These are phyloP conservation scores for Drechslerella coelobrocha DNA, from an alignment of 2,329 filamentous ascomycete genomes.

Conservation along the genomic window DNA sequence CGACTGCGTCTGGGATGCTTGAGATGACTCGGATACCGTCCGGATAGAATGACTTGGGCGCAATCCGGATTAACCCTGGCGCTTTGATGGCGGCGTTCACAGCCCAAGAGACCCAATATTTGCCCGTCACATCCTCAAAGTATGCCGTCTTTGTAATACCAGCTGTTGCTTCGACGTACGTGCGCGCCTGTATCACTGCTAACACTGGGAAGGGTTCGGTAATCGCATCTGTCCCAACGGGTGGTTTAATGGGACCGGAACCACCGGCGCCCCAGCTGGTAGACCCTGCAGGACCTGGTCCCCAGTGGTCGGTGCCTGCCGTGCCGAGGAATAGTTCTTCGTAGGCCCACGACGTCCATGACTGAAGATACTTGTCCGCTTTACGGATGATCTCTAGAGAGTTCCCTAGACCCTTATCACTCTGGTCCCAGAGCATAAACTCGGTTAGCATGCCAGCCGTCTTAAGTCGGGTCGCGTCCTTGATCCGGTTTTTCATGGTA, in stretches of 20 bases:
- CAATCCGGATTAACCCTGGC: conserved; percentile 40
- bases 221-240: too few species aligned
- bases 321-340: conserved; percentile 35
- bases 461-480: conserved; percentile 34
- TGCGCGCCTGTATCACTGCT: conserved; percentile 33
- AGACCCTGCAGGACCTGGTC: background rate
- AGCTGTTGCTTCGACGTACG: conserved; percentile 42
- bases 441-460: conserved; percentile 41
- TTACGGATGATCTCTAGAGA: conserved; percentile 31
- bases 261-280: background rate
- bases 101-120: conserved; percentile 45
- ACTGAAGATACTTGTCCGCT: conserved; percentile 44
- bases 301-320: background rate
- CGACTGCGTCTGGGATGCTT: conserved; percentile 26
- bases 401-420: conserved; percentile 1
- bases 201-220: conserved; percentile 24
- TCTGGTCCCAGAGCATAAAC: conserved; percentile 34
- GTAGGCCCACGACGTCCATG: conserved; percentile 48
- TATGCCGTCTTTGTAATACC: conserved; percentile 36
- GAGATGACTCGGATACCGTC: conserved; percentile 45
- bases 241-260: too few species aligned
- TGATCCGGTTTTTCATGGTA: conserved; percentile 48
- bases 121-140: conserved; percentile 45
- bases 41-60: conserved; percentile 41
- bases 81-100: conserved; percentile 39